These are phyloP conservation scores for Naganishia sp. DNA, from an alignment of 1,284 basidiomycete genomes.

Conservation along the genomic window DNA sequence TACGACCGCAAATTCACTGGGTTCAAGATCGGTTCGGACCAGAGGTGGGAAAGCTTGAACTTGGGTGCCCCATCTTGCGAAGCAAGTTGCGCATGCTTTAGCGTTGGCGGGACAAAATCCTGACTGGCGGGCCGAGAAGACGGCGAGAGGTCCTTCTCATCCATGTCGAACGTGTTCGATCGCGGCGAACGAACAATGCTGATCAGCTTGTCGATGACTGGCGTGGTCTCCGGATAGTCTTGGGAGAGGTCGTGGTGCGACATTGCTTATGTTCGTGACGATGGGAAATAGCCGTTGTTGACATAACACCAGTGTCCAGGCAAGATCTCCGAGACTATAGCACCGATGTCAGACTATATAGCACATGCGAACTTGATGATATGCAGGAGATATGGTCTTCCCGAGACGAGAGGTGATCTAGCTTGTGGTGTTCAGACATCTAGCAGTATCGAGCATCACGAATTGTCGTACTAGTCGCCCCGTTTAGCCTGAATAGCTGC, in stretches of 20 bases:
- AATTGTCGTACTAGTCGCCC: too few species aligned
- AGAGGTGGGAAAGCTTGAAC: constrained; percentile 46
- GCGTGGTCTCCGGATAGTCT: constrained; percentile 11
- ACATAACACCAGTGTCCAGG: too few species aligned
- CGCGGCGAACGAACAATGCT: not conserved
- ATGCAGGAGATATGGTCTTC: too few species aligned
- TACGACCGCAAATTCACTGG: constrained; percentile 61
- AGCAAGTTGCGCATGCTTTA: constrained; percentile 13
- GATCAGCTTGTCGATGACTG: constrained; percentile 2
- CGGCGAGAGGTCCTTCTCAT: constrained; percentile 13
- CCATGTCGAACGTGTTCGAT: constrained; percentile 24
- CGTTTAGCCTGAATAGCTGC: not conserved
- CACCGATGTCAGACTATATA: not conserved
- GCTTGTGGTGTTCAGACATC: not conserved
- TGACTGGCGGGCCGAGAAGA: constrained; percentile 14
- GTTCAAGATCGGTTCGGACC: constrained; percentile 55
- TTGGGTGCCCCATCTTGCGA: constrained; percentile 4
- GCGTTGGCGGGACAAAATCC: constrained; percentile 14
- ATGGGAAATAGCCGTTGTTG: too few species aligned
- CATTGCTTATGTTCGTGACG: constrained; percentile 1
- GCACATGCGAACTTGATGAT: too few species aligned
- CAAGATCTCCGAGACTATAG: not conserved
- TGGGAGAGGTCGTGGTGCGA: constrained; percentile 20
- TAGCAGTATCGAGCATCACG: too few species aligned
- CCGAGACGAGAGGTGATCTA: not conserved